phyloP scores from a whole-genome alignment of 1,284 basidiomycete species.

The Hortiboletus rubellus region DNA sequence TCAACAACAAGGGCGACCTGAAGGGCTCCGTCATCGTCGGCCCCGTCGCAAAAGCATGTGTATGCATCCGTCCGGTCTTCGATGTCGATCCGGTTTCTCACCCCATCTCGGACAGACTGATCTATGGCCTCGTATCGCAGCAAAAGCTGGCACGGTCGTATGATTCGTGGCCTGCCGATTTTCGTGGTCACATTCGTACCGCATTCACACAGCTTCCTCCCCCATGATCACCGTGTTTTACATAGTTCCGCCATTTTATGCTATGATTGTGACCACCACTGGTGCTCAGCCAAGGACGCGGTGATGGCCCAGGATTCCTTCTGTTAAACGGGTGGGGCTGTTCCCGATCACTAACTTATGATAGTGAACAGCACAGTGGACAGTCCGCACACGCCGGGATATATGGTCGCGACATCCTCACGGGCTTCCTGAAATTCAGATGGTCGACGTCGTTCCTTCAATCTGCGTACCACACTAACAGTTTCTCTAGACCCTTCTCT shows the following conservation, averaged over 20 bases:
- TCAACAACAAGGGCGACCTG: conserved; percentile 99
- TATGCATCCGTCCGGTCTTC: conserved; percentile 41
- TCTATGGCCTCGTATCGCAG: conserved; percentile 99
- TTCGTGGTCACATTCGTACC: conserved; percentile 18
- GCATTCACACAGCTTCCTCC: conserved; percentile 9
- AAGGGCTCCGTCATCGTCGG: conserved; percentile 99
- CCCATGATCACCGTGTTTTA: conserved; percentile 13
- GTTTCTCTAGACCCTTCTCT: no score
- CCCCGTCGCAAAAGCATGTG: conserved; percentile 96
- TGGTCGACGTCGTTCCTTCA: no score
- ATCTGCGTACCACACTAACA: no score
- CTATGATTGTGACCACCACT: conserved; percentile 22
- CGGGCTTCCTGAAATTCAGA: no score
- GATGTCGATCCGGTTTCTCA: not conserved
- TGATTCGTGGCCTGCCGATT: conserved; percentile 37
- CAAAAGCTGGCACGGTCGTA: conserved; percentile 98
- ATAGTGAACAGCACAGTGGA: no score
- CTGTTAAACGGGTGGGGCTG: no score
- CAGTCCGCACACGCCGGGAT: no score
- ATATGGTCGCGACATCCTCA: no score
- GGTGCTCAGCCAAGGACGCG: not conserved
- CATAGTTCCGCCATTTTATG: conserved; percentile 21
- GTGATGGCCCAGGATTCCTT: not conserved
- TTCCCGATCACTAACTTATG: not conserved
- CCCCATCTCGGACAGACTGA: conserved; percentile 64